These are phyloP conservation scores for Tetracentron sinense DNA, from an alignment of 164 flowering plant genomes.

Conservation along the genomic window DNA sequence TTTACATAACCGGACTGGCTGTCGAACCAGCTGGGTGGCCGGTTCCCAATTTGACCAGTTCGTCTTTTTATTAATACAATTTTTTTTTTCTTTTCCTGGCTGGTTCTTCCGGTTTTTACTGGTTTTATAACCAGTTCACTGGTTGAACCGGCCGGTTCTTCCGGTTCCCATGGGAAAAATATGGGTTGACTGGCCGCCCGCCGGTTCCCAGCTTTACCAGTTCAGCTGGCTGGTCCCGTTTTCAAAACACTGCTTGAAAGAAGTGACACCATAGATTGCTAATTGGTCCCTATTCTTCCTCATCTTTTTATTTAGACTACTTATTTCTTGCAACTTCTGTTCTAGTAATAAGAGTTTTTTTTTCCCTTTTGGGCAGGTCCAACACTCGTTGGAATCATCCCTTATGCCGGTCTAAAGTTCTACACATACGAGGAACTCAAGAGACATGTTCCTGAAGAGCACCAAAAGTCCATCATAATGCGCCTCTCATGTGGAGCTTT, in stretches of 20 bases:
- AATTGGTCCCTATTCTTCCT: background rate
- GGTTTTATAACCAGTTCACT: too few species aligned
- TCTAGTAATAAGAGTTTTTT: background rate
- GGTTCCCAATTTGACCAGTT: too few species aligned
- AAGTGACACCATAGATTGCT: background rate
- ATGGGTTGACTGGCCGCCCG: too few species aligned
- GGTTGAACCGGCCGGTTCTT: too few species aligned
- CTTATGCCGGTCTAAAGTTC: constrained; percentile 94
- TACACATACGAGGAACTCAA: constrained; percentile 88
- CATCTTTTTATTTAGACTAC: constrained; percentile 1
- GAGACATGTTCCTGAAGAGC: constrained; percentile 84
- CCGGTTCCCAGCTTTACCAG: too few species aligned
- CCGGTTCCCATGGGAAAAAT: too few species aligned
- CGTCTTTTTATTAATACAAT: too few species aligned
- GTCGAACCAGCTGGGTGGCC: too few species aligned
- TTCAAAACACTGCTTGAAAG: too few species aligned
- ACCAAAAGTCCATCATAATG: constrained; percentile 70
- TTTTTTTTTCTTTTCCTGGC: background rate
- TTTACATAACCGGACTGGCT: too few species aligned
- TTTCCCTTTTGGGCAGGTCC: constrained; percentile 55
- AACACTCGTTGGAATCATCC: constrained; percentile 86
- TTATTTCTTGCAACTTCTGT: background rate
- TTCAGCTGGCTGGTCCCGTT: too few species aligned
- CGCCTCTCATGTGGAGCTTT: constrained; percentile 92
- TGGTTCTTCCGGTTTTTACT: too few species aligned